phyloP scores from a whole-genome alignment of 768 basidiomycete species.

The Boletus speciosus region DNA sequence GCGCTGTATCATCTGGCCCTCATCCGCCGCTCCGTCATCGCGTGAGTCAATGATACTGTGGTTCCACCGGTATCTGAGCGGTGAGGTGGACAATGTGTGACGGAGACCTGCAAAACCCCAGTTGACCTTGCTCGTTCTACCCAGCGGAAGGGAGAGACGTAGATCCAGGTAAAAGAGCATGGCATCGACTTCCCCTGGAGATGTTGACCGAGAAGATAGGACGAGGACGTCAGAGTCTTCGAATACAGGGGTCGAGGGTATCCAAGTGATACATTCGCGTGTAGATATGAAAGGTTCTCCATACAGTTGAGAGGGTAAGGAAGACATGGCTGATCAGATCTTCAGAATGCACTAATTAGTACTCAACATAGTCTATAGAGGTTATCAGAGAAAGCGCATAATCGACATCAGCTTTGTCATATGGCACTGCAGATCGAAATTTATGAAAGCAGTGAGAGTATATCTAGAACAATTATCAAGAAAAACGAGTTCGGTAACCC shows the following conservation, averaged over 20 bases:
- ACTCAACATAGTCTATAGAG: too few species aligned
- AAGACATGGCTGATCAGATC: not conserved
- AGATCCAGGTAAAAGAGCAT: slow-evolving; percentile 25
- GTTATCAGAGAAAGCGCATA: too few species aligned
- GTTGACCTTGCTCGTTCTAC: slow-evolving; percentile 12
- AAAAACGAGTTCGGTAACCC: not conserved
- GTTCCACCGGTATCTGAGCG: slow-evolving; percentile 17
- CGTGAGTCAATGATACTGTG: slow-evolving; percentile 22
- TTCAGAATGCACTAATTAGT: not conserved
- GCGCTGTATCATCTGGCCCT: slow-evolving; percentile 17
- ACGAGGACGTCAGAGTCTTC: slow-evolving; percentile 29
- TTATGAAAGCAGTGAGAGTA: not conserved
- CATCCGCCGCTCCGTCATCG: slow-evolving; percentile 9
- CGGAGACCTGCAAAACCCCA: slow-evolving; percentile 27
- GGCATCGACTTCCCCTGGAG: slow-evolving; percentile 9
- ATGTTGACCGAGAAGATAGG: slow-evolving; percentile 26
- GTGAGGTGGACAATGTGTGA: slow-evolving; percentile 17
- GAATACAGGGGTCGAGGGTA: slow-evolving; percentile 11
- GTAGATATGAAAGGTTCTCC: slow-evolving; percentile 19
- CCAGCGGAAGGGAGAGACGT: slow-evolving; percentile 24
- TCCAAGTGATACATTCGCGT: slow-evolving; percentile 25
- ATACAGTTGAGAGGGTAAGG: not conserved
- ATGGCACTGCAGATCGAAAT: not conserved
- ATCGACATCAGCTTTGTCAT: not conserved
- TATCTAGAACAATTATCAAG: not conserved